Percentiles rank a stretch among this genome's conserved stretches.
phyloP scores from a whole-genome alignment of 805 yeast genomes.

The Saccharomycopsis babjevae region DNA sequence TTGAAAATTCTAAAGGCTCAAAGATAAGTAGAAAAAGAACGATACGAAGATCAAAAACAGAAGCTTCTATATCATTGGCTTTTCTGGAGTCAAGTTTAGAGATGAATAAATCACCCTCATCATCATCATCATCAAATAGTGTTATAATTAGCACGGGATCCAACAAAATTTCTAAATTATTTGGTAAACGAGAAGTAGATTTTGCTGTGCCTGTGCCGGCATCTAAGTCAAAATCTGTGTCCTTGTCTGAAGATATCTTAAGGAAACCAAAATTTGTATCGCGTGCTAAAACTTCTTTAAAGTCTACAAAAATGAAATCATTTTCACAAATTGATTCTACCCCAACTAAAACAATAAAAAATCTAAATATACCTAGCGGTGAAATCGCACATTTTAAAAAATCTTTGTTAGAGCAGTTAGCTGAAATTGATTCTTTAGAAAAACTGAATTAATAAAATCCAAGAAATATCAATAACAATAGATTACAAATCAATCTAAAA shows the following conservation, averaged over 20 bases:
- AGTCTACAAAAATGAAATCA: slow-evolving; percentile 1
- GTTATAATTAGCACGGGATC: not conserved
- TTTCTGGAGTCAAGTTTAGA: not conserved
- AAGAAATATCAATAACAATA: not conserved
- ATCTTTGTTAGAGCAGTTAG: not conserved
- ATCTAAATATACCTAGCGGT: not conserved
- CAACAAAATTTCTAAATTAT: slow-evolving; percentile 3
- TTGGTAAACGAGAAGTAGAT: slow-evolving; percentile 16
- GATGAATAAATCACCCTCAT: not conserved
- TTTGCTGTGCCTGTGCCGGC: not conserved
- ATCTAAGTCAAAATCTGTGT: not conserved
- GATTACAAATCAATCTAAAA: not conserved
- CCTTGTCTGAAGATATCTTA: not conserved
- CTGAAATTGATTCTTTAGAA: not conserved
- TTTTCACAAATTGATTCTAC: slow-evolving; percentile 17
- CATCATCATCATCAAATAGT: not conserved
- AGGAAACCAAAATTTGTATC: slow-evolving; percentile 8
- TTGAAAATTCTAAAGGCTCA: no score
- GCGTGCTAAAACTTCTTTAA: not conserved
- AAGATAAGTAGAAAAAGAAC: not conserved
- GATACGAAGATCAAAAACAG: slow-evolving; percentile 7
- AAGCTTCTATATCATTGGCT: not conserved
- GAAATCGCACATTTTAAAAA: not conserved
- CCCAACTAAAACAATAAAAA: slow-evolving; percentile 9
- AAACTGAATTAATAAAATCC: not conserved